Percentiles rank a stretch among this genome's conserved stretches.
Evolutionary conservation across 768 basidiomycete species (phyloP).

Genomic region (Lactarius psammicola): DNA sequence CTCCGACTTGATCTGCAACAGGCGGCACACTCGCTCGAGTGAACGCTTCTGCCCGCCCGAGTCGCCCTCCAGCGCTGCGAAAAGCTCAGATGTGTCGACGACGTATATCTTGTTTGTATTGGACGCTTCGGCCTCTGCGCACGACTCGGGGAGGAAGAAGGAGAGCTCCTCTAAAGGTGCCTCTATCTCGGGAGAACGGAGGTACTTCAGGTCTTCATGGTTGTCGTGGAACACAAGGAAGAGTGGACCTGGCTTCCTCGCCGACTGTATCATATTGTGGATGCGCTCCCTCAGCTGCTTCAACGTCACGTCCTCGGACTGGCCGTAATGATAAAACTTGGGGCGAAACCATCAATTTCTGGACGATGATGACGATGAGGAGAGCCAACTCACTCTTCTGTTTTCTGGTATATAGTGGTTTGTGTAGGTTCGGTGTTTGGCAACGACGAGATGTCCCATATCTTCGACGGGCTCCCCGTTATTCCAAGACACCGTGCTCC

Average conservation of each 20-base stretch:
- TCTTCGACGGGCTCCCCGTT: constrained; percentile 48
- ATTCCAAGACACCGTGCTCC: constrained; percentile 58
- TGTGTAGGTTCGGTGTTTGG: constrained; percentile 53
- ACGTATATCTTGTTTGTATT: constrained; percentile 57
- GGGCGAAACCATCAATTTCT: not conserved
- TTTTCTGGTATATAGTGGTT: constrained; percentile 69
- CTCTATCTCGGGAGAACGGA: constrained; percentile 49
- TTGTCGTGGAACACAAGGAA: constrained; percentile 83
- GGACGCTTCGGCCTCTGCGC: constrained; percentile 29
- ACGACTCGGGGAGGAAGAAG: constrained; percentile 55
- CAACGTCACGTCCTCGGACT: constrained; percentile 53
- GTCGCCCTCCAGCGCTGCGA: constrained; percentile 70
- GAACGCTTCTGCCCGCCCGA: constrained; percentile 48
- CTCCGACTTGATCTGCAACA: constrained; percentile 49
- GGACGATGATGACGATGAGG: not conserved
- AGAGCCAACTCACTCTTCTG: constrained; percentile 48
- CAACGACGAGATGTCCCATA: constrained; percentile 60
- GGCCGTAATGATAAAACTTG: constrained; percentile 68
- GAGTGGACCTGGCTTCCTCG: constrained; percentile 52
- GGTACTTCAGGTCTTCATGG: constrained; percentile 75
- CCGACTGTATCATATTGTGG: constrained; percentile 42
- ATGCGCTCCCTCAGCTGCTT: constrained; percentile 53
- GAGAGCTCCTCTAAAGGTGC: constrained; percentile 53
- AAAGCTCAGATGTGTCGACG: constrained; percentile 73
- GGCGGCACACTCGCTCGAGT: constrained; percentile 60